Percentiles rank a stretch among this genome's conserved stretches.
Conservation (phyloP, 176 grass and related monocot genomes). For the Triticum dicoccoides region DNA sequence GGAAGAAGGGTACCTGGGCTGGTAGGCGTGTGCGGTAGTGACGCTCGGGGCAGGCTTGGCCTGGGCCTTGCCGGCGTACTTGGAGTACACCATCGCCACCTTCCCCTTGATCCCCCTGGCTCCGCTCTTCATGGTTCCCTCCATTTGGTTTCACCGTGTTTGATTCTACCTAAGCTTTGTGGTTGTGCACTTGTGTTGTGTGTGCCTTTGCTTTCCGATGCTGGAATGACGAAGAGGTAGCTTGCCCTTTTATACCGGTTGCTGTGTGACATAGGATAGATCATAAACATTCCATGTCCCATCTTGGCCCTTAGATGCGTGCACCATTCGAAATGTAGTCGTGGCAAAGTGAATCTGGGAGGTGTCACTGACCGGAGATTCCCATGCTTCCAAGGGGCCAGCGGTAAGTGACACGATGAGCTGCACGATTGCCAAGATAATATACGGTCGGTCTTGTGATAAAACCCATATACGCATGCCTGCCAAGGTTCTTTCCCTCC, state of each 20-base stretch:
- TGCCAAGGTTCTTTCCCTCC: background rate
- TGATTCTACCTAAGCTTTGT: background rate
- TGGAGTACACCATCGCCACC: constrained; percentile 27
- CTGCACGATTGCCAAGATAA: background rate
- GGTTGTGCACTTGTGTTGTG: background rate
- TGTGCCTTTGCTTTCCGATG: background rate
- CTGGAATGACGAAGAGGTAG: background rate
- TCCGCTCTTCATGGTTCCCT: constrained; percentile 22
- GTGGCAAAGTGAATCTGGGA: background rate
- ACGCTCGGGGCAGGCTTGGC: constrained; percentile 31
- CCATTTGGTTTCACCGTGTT: constrained; percentile 12
- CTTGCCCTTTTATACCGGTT: constrained; percentile 13
- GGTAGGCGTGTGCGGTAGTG: constrained; percentile 1
- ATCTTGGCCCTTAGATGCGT: constrained; percentile 11
- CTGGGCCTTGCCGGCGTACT: constrained; percentile 19
- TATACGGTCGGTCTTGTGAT: background rate
- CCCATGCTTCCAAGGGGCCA: background rate
- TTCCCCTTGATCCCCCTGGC: constrained; percentile 36
- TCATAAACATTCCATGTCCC: background rate
- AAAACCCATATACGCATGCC: background rate
- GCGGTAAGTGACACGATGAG: too few relatives aligned
- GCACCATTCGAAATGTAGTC: background rate
- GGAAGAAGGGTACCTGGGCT: constrained; percentile 19
- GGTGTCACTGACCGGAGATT: background rate
- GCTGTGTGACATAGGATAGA: background rate